phyloP scores from a whole-genome alignment of 2,329 filamentous ascomycete species.

The Xylaria polymorpha region DNA sequence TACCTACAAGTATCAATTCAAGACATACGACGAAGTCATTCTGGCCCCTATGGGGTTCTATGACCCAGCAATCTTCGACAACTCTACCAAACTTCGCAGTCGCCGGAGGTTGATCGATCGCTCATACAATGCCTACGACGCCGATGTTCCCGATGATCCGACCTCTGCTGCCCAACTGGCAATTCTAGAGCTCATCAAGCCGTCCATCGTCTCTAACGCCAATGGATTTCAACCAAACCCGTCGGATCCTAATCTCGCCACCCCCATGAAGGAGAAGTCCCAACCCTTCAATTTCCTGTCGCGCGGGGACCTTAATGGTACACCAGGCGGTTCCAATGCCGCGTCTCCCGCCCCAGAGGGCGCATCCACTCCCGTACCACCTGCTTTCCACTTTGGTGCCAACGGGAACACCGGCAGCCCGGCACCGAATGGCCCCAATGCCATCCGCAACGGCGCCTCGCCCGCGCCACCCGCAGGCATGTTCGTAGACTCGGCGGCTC shows the following conservation, averaged over 20 bases:
- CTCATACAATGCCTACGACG: conserved; percentile 94
- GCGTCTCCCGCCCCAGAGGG: conserved; percentile 89
- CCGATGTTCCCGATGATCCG: conserved; percentile 87
- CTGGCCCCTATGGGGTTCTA: conserved; percentile 97
- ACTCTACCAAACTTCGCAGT: conserved; percentile 79
- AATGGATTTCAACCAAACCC: conserved; percentile 57
- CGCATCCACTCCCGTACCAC: conserved; percentile 71
- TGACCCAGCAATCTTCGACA: conserved; percentile 87
- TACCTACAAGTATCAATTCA: conserved; percentile 93
- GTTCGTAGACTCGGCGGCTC: conserved; percentile 64
- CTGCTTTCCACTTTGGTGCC: conserved; percentile 67
- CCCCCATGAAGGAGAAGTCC: conserved; percentile 70
- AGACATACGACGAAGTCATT: conserved; percentile 95
- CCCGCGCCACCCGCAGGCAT: conserved; percentile 56
- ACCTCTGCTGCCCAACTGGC: conserved; percentile 83
- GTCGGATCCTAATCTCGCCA: conserved; percentile 62
- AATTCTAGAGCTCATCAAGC: conserved; percentile 69
- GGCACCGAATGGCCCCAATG: conserved; percentile 57
- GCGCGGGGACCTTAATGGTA: conserved; percentile 77
- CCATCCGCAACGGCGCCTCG: conserved; percentile 46
- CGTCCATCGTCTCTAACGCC: conserved; percentile 62
- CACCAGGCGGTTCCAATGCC: conserved; percentile 85
- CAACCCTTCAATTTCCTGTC: conserved; percentile 77
- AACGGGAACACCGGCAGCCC: conserved; percentile 54
- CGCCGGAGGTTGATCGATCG: conserved; percentile 85